Conservation (phyloP, 2,329 filamentous ascomycete species). For the Fusarium continuum region DNA sequence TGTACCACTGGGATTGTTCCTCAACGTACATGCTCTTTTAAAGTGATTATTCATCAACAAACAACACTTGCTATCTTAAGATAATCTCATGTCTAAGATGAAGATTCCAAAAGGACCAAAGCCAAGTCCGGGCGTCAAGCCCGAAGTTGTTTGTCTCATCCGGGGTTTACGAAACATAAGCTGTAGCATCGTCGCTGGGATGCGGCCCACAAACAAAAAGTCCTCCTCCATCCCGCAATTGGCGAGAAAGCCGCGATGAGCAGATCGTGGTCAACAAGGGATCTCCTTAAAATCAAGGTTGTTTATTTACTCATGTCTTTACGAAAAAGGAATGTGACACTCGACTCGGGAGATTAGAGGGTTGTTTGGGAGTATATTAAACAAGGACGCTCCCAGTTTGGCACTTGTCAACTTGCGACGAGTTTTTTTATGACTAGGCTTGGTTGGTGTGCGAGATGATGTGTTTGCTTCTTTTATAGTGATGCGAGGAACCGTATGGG, state of each 20-base stretch:
- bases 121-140: slow-evolving; percentile 17
- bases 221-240: too few relatives aligned
- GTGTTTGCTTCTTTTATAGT: neutral
- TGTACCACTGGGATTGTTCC: too few relatives aligned
- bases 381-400: neutral
- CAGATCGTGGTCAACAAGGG: neutral
- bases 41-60: too few relatives aligned
- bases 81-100: neutral
- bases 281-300: slow-evolving; percentile 9
- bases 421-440: neutral
- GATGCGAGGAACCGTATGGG: too few relatives aligned
- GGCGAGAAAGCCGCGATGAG: neutral
- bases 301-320: too few relatives aligned
- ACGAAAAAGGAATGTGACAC: neutral
- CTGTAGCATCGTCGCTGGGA: slow-evolving; percentile 34
- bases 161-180: slow-evolving; percentile 20
- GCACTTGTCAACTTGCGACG: neutral
- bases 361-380: slow-evolving; percentile 2
- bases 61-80: too few relatives aligned
- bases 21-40: too few relatives aligned
- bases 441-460: neutral
- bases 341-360: slow-evolving; percentile 9
- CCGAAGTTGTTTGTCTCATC: slow-evolving; percentile 14
- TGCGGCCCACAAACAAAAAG: neutral
- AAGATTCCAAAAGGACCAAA: slow-evolving; percentile 17